phyloP scores from a whole-genome alignment of 169 alveolate species.

The Plasmodium berghei region DNA sequence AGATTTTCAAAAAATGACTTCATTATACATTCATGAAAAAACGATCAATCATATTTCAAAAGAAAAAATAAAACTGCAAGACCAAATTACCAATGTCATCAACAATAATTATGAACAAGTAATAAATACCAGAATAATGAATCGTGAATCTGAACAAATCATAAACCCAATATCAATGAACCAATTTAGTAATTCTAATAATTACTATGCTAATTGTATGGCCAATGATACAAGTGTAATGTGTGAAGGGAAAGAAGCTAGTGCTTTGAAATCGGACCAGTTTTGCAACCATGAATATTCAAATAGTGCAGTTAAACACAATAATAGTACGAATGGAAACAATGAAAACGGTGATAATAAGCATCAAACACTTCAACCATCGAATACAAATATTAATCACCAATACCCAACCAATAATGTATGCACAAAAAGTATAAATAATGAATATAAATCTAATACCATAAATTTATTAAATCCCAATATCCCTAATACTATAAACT shows the following conservation, averaged over 20 bases:
- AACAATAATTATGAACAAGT: neutral
- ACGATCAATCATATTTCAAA: too few species aligned
- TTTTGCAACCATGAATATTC: too few species aligned
- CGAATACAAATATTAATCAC: slow-evolving; percentile 13
- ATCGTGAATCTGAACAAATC: neutral
- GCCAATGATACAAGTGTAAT: too few species aligned
- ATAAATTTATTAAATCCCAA: slow-evolving; percentile 10
- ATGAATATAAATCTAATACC: slow-evolving; percentile 8
- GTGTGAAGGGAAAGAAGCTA: too few species aligned
- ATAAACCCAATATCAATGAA: neutral
- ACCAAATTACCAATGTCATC: neutral
- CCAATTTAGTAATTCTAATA: too few species aligned
- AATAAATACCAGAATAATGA: neutral
- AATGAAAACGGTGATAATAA: slow-evolving; percentile 5
- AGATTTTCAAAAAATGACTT: neutral
- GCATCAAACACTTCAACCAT: neutral
- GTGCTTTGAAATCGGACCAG: too few species aligned
- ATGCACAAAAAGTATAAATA: slow-evolving; percentile 4
- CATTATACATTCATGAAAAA: neutral
- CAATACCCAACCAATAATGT: slow-evolving; percentile 15
- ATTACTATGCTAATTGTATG: too few species aligned
- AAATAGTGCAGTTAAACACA: neutral
- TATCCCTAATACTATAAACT: neutral
- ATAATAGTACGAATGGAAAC: neutral
- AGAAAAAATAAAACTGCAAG: neutral